These are phyloP conservation scores for Henckelia pumila DNA, from an alignment of 257 asterid genomes.

Conservation along the genomic window DNA sequence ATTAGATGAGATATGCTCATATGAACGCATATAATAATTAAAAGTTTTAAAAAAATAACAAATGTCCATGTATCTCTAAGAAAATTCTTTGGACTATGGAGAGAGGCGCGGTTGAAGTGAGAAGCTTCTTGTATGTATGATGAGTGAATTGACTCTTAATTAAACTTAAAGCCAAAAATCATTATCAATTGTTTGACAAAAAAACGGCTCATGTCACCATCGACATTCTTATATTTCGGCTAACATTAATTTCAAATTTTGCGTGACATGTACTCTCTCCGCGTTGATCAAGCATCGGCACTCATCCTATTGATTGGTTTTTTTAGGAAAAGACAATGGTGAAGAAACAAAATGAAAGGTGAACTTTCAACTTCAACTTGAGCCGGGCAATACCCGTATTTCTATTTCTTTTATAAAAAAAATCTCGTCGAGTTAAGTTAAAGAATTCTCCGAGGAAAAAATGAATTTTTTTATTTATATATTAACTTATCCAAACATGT, in stretches of 20 bases:
- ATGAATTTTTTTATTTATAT: too few species aligned
- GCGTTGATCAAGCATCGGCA: slow-evolving; percentile 4
- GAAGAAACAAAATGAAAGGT: background rate
- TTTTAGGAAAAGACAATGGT: background rate
- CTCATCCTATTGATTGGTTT: background rate
- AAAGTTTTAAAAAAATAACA: too few species aligned
- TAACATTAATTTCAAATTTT: background rate
- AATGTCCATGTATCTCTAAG: background rate
- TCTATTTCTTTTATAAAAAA: too few species aligned
- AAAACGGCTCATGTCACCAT: background rate
- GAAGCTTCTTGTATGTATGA: slow-evolving; percentile 16
- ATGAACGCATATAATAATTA: too few species aligned
- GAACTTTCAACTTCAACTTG: slow-evolving; percentile 10
- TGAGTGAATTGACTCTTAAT: slow-evolving; percentile 13
- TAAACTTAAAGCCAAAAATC: background rate
- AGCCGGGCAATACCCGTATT: background rate
- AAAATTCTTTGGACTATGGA: background rate
- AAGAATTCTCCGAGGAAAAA: too few species aligned
- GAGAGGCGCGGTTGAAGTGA: background rate
- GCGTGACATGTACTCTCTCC: background rate
- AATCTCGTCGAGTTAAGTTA: too few species aligned
- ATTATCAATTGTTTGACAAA: slow-evolving; percentile 20
- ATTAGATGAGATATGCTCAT: too few species aligned
- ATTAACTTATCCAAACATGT: too few species aligned
- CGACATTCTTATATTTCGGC: slow-evolving; percentile 28